Percentiles rank a stretch among this genome's conserved stretches.
Conservation (phyloP, 257 asterid species). For the Solanum sitiens region DNA sequence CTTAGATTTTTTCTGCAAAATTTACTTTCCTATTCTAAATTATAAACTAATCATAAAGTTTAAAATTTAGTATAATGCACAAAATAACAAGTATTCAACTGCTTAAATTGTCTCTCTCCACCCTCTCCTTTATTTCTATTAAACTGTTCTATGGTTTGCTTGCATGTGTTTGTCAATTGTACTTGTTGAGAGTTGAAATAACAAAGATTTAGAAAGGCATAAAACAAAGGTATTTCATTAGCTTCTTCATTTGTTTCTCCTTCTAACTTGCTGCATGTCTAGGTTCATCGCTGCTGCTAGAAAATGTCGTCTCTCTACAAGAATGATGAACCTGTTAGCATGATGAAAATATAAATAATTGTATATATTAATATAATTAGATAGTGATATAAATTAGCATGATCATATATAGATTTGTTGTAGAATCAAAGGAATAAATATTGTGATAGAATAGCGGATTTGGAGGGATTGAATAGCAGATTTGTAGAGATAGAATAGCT, state of each 20-base stretch:
- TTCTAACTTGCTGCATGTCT: constrained; percentile 1
- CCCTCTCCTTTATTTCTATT: background rate
- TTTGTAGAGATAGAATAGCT: too few species aligned
- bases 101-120: background rate
- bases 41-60: background rate
- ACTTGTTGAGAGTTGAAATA: background rate
- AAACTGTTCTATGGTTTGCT: background rate
- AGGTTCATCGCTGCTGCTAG: constrained; percentile 1
- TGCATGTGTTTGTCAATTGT: background rate
- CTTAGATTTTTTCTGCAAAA: background rate
- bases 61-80: background rate
- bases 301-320: background rate
- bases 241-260: constrained; percentile 28
- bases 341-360: too few species aligned
- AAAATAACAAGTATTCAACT: background rate
- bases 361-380: too few species aligned
- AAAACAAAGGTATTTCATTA: constrained; percentile 40
- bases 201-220: constrained; percentile 21
- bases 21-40: background rate
- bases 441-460: too few species aligned
- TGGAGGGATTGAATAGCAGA: too few species aligned
- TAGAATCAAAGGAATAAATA: too few species aligned
- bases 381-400: too few species aligned
- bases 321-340: constrained; percentile 10
- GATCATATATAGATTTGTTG: too few species aligned